These are phyloP conservation scores for Aspergillus sp. DNA, from an alignment of 2,329 filamentous ascomycete genomes.

Conservation along the genomic window DNA sequence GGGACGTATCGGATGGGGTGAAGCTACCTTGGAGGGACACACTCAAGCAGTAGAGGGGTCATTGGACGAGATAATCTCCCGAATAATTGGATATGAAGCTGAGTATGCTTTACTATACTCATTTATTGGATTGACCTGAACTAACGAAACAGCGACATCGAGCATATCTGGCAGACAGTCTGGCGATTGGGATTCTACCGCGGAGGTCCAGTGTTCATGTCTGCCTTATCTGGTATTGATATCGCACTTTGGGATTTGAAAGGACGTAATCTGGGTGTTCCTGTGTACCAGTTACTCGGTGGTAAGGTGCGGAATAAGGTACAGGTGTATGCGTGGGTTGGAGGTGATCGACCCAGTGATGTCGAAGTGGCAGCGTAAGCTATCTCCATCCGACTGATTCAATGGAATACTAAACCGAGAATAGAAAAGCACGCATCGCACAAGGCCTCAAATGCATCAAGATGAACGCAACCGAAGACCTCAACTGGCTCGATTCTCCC, in stretches of 20 bases:
- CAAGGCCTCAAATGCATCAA: conserved; percentile 53
- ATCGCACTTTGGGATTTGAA: conserved; percentile 82
- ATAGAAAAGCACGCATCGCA: conserved; percentile 39
- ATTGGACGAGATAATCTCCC: conserved; percentile 59
- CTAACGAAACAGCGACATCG: conserved; percentile 59
- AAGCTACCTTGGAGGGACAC: conserved; percentile 70
- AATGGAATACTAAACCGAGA: no score
- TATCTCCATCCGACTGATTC: no score
- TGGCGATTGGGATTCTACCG: conserved; percentile 72
- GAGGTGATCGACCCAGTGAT: conserved; percentile 66
- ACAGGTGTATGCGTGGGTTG: conserved; percentile 75
- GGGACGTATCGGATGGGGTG: conserved; percentile 66
- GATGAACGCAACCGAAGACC: conserved; percentile 75
- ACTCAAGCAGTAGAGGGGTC: conserved; percentile 70
- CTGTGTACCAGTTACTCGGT: conserved; percentile 68
- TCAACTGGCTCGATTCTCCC: conserved; percentile 73
- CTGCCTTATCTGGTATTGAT: conserved; percentile 69
- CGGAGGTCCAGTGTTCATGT: conserved; percentile 76
- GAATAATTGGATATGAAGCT: conserved; percentile 64
- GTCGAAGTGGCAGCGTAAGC: conserved; percentile 52
- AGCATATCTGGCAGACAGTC: conserved; percentile 73
- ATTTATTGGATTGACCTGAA: neutral
- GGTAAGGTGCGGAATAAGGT: conserved; percentile 67
- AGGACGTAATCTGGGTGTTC: conserved; percentile 58
- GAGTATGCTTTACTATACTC: conserved; percentile 48